Percentiles rank a stretch among this genome's conserved stretches.
Conservation (phyloP, 805 yeast genomes). For the Sugiyamaella chiloensis region DNA sequence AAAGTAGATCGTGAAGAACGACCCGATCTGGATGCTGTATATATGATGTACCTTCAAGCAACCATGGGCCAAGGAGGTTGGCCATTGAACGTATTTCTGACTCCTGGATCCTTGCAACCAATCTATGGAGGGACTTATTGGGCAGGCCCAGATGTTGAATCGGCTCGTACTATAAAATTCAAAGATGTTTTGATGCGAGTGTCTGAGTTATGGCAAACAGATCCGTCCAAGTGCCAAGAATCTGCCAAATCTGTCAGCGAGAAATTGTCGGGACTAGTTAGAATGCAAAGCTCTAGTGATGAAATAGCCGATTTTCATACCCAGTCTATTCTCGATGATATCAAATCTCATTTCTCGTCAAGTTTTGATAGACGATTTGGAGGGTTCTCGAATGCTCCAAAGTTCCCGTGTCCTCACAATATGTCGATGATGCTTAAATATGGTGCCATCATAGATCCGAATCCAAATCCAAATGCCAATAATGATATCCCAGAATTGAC, state of each 20-base stretch:
- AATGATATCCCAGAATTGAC: no score
- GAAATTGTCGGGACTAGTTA: slow-evolving; percentile 26
- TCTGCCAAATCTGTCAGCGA: slow-evolving; percentile 28
- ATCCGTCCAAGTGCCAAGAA: slow-evolving; percentile 27
- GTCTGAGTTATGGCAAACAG: slow-evolving; percentile 31
- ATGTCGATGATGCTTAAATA: slow-evolving; percentile 27
- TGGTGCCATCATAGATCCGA: slow-evolving; percentile 16
- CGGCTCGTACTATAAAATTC: slow-evolving; percentile 25
- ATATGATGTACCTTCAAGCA: slow-evolving; percentile 38
- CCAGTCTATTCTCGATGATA: slow-evolving; percentile 20
- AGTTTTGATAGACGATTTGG: slow-evolving; percentile 31
- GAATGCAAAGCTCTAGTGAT: slow-evolving; percentile 23
- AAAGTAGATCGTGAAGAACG: slow-evolving; percentile 39
- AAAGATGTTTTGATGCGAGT: slow-evolving; percentile 32
- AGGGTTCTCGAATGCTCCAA: slow-evolving; percentile 37
- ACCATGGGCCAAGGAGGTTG: slow-evolving; percentile 38
- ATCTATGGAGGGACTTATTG: slow-evolving; percentile 40
- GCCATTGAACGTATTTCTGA: slow-evolving; percentile 39
- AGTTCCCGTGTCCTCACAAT: slow-evolving; percentile 35
- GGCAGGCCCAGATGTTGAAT: slow-evolving; percentile 33
- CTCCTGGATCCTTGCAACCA: slow-evolving; percentile 35
- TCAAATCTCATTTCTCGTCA: slow-evolving; percentile 27
- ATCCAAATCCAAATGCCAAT: slow-evolving; percentile 16
- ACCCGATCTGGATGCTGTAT: slow-evolving; percentile 40
- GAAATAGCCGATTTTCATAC: slow-evolving; percentile 6